Evolutionary conservation across 2,329 filamentous ascomycete species (phyloP).

Genomic region (Monilinia polystroma): DNA sequence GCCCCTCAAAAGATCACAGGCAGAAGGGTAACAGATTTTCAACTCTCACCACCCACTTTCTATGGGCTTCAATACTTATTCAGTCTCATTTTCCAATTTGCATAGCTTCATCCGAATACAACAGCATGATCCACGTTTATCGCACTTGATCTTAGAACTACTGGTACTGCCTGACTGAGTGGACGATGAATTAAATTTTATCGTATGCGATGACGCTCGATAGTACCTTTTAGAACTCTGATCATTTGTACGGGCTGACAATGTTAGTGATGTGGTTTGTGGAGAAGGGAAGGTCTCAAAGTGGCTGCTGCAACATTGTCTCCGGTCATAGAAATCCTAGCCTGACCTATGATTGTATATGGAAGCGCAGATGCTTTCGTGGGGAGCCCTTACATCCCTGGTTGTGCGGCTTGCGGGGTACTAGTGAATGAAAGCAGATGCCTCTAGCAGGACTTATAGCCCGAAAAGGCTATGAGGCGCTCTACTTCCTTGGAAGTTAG

Average conservation of each 20-base stretch:
- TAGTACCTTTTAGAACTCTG: constrained; percentile 9
- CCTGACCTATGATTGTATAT: constrained; percentile 8
- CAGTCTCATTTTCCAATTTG: not conserved
- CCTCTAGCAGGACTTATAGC: constrained; percentile 11
- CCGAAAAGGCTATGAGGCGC: constrained; percentile 2
- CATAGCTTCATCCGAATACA: constrained; percentile 12
- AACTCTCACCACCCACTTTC: constrained; percentile 6
- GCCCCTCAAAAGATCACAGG: constrained; percentile 4
- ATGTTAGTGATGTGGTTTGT: constrained; percentile 3
- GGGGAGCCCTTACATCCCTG: constrained; percentile 10
- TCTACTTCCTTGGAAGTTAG: not conserved
- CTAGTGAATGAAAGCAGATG: constrained; percentile 12
- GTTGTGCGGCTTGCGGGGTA: constrained; percentile 14
- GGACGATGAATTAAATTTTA: constrained; percentile 2
- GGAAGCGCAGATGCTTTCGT: not conserved
- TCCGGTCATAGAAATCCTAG: constrained; percentile 4
- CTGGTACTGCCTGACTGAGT: constrained; percentile 15
- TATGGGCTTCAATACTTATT: constrained; percentile 11
- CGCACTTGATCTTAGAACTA: constrained; percentile 16
- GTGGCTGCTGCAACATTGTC: not conserved
- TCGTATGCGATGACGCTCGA: constrained; percentile 13
- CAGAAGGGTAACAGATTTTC: constrained; percentile 15
- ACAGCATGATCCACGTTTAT: constrained; percentile 15
- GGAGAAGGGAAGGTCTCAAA: constrained; percentile 10
- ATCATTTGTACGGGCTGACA: constrained; percentile 20